Percentiles rank a stretch among this genome's conserved stretches.
phyloP scores from a whole-genome alignment of 2,329 filamentous ascomycete species.

The Monilinia laxa region DNA sequence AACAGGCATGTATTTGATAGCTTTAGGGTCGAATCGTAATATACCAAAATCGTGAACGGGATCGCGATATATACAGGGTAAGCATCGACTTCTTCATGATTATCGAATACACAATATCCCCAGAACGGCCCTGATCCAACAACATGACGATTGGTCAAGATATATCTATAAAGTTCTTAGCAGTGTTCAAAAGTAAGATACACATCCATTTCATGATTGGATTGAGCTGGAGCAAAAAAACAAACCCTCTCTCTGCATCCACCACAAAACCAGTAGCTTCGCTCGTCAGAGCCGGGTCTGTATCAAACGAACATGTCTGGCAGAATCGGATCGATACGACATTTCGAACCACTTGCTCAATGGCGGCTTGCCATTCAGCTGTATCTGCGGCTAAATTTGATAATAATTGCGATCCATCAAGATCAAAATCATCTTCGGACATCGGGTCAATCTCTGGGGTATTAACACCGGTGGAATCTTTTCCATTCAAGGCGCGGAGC shows the following conservation, averaged over 20 bases:
- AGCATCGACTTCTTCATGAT: constrained; percentile 95
- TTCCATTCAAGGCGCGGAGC: constrained; percentile 39
- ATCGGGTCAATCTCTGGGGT: constrained; percentile 38
- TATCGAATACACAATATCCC: constrained; percentile 98
- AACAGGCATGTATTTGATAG: constrained; percentile 96
- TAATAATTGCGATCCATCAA: constrained; percentile 42
- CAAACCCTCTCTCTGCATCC: constrained; percentile 78
- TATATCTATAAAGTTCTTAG: constrained; percentile 55
- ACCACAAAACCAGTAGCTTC: constrained; percentile 98
- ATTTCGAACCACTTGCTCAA: constrained; percentile 89
- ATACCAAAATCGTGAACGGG: constrained; percentile 99
- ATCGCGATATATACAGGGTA: constrained; percentile 93
- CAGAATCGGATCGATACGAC: constrained; percentile 99
- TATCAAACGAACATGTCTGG: constrained; percentile 96
- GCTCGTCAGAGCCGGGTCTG: constrained; percentile 88
- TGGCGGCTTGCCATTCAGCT: constrained; percentile 91
- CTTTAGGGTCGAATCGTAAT: constrained; percentile 89
- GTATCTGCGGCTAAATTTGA: constrained; percentile 51
- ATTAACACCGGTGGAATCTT: constrained; percentile 40
- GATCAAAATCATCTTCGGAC: constrained; percentile 41
- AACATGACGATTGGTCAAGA: constrained; percentile 87
- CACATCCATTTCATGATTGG: background rate
- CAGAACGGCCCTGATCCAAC: constrained; percentile 95
- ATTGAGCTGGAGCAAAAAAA: background rate
- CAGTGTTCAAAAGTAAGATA: constrained; percentile 14